Evolutionary conservation across 2,329 filamentous ascomycete species (phyloP).

Genomic region (Harringtonia lauricola): DNA sequence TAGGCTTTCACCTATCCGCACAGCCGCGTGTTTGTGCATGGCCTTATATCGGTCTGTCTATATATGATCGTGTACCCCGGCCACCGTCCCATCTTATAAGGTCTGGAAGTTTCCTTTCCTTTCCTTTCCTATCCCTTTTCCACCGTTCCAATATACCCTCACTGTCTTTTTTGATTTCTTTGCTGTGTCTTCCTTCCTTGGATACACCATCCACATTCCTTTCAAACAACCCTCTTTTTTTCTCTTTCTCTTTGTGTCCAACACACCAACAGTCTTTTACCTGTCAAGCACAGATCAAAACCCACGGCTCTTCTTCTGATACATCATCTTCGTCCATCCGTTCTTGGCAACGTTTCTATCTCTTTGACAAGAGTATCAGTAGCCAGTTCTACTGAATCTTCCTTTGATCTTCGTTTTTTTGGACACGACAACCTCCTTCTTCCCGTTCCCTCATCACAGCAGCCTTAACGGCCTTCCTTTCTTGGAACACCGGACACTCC

Average conservation of each 20-base stretch:
- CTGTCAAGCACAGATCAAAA: neutral
- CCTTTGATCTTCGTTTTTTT: neutral
- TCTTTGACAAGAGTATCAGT: no score
- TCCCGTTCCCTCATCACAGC: neutral
- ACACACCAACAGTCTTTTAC: neutral
- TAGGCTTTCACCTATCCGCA: no score
- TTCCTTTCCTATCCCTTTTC: no score
- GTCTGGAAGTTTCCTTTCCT: no score
- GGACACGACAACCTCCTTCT: neutral
- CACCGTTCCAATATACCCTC: no score
- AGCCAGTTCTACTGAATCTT: no score
- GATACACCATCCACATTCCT: no score
- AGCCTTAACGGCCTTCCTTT: neutral
- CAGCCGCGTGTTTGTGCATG: no score
- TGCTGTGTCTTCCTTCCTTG: neutral
- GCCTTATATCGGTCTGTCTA: no score
- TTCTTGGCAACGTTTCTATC: neutral
- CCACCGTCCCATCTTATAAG: no score
- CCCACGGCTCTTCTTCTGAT: neutral
- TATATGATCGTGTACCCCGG: no score
- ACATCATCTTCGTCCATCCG: neutral
- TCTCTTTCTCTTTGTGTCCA: neutral
- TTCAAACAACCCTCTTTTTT: neutral
- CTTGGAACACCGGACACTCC: neutral
- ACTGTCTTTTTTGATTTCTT: no score